These are phyloP conservation scores for Diaporthe humulicola DNA, from an alignment of 2,329 filamentous ascomycete genomes.

Conservation along the genomic window DNA sequence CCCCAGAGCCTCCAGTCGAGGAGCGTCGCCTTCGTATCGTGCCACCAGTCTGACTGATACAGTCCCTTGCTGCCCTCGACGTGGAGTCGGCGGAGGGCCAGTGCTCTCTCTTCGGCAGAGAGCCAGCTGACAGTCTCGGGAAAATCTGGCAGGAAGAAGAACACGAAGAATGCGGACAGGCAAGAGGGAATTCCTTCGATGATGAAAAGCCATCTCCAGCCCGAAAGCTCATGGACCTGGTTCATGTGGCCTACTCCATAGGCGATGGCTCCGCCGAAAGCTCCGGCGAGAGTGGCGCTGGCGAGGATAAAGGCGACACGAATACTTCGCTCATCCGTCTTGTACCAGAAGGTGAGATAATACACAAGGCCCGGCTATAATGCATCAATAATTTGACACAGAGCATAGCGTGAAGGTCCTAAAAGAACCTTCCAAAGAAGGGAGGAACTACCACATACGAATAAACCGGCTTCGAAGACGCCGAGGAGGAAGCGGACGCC, in stretches of 20 bases:
- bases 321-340: constrained; percentile 75
- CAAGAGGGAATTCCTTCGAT: constrained; percentile 58
- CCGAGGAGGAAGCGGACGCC: constrained; percentile 76
- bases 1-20: constrained; percentile 77
- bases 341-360: constrained; percentile 82
- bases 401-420: not conserved
- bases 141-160: constrained; percentile 73
- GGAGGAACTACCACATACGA: constrained; percentile 54
- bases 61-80: constrained; percentile 65
- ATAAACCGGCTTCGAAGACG: constrained; percentile 77
- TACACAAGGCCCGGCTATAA: constrained; percentile 51
- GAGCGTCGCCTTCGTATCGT: constrained; percentile 76
- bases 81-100: constrained; percentile 59
- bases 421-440: not conserved
- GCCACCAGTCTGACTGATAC: constrained; percentile 72
- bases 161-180: constrained; percentile 66
- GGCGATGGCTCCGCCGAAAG: constrained; percentile 78
- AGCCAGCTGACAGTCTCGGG: constrained; percentile 76
- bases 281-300: constrained; percentile 76
- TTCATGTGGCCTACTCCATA: constrained; percentile 80
- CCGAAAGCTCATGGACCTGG: constrained; percentile 65
- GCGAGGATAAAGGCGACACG: constrained; percentile 79
- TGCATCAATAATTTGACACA: constrained; percentile 41
- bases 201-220: constrained; percentile 78
- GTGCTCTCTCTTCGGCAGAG: constrained; percentile 67